These are phyloP conservation scores for Euphrasia arctica DNA, from an alignment of 305 asterid genomes.

Conservation along the genomic window DNA sequence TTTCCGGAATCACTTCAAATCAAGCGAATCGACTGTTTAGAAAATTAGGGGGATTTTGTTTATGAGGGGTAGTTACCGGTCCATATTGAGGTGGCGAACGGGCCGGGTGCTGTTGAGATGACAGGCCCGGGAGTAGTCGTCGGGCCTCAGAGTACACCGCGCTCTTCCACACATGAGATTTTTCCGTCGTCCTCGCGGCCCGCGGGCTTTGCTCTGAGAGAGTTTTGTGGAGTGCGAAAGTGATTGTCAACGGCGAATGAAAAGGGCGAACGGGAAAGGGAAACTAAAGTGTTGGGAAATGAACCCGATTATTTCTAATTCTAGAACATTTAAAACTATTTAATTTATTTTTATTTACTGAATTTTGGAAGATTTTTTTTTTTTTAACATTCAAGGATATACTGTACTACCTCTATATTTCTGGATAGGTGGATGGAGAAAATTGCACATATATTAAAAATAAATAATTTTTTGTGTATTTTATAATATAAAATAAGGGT, in stretches of 20 bases:
- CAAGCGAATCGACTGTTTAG: background rate
- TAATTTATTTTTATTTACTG: no score
- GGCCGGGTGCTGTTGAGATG: slow-evolving; percentile 57
- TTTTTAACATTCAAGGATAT: no score
- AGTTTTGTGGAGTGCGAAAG: slow-evolving; percentile 16
- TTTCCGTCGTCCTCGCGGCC: slow-evolving; percentile 4
- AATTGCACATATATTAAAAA: no score
- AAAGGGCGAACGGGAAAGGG: background rate
- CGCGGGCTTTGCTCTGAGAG: slow-evolving; percentile 14
- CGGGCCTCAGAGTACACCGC: slow-evolving; percentile 74
- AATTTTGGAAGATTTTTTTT: no score
- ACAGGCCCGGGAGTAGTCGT: slow-evolving; percentile 62
- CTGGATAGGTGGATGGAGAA: no score
- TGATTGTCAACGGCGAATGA: background rate
- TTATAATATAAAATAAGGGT: no score
- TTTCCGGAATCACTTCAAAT: slow-evolving; percentile 10
- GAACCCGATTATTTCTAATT: background rate
- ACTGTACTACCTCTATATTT: no score
- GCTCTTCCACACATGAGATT: slow-evolving; percentile 79
- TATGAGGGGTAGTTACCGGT: slow-evolving; percentile 40
- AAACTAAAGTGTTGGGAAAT: background rate
- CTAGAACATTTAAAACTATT: background rate
- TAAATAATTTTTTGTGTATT: no score
- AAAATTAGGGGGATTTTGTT: background rate
- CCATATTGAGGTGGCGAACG: slow-evolving; percentile 61